Base-by-base conservation (phyloP, 2,329 filamentous ascomycete genomes). In the Alternaria alternata region DNA sequence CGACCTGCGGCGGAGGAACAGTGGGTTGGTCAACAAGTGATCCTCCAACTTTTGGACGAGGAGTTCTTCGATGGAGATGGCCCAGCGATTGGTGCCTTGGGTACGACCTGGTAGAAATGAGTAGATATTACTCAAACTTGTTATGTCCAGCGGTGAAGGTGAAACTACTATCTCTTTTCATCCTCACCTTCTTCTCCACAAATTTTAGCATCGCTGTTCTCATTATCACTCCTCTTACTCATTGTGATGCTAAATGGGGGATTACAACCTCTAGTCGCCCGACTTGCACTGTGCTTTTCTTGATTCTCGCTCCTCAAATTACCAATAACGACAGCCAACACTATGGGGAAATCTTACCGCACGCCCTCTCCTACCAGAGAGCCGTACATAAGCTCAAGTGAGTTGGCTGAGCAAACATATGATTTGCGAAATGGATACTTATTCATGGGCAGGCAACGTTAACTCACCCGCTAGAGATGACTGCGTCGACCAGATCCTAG, bases 1-100 rank as follows among this genome's bases (percentile, higher is more conserved):
- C 60, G 75, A 62, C 79, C 80, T n/a, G 79, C 74, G 24, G 80
- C 74, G 6, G 69, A 79, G 65, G 83, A 85, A 69, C 77, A 80
- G 39, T 83, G 78, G 76, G 80, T 75, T n/a, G 83, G 73, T 9
- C 71, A 74, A 54, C 59, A 70, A 51, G 65, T 69, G 12, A 18
- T 74, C 54, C 63, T 69, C 2, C 61, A 59, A 18, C 54, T 74
- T 20, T 44, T 75, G 20, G 72, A 74, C 52, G 69, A 75, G 43
- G 57, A 57, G 0, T 73, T 75, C 48, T 75, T 75, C 41, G 69
- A 74, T 61, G 72, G 65, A 8, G 58, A 64, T 16, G 71, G 68
- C 8, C 69, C 65, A 3, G 68, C 64, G n/a, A 28, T 54, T 32
- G 56, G 54, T n/a, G 46, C 46, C 22, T 38, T 49, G 0, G 28